Base-by-base conservation (phyloP, 1,139 yeast genomes). In the Blastobotrys apis region DNA sequence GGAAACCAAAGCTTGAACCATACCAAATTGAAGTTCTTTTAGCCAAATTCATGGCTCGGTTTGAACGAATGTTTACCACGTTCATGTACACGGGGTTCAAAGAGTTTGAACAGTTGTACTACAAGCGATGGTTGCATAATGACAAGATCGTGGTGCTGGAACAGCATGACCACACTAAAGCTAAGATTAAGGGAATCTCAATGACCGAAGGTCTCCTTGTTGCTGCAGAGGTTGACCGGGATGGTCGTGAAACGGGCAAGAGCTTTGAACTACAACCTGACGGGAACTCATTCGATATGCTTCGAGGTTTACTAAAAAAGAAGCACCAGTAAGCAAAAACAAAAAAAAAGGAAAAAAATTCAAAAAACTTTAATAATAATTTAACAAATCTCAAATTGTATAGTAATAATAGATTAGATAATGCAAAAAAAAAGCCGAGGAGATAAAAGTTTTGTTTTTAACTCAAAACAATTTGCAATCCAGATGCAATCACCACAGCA, bases 211-310 rank as follows among this genome's bases (percentile, higher is more conserved):
- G 98, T 0, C 69, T 90, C 64, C 67, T 94, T 47, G 66, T 81
- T 20, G 98, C 86, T 1, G 79, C 78, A 48, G 95, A 85, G 53
- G 65, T 79, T 5, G 72, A 71, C 37, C 53, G 65, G 5, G 58
- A 65, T 16, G 72, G 72, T 33, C 58, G 55, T 16, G 67, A 68
- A 12, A 77, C 79, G 3, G 84, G 86, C 1, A 73, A 70, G 32
- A 53, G 44, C 33, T 80, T 75, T 53, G 84, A 86, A 55, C 68
- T 94, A 39, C 97, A 88, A 62, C 98, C 99, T 0, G 98, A 94
- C 62, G 98, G 98, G 0, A 94, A 94, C 62, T 86, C 97, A 2
- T 94, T 94, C 60, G 98, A 94, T 61, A 90, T 94, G 72, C 84
- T 92, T 69, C 84, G 77, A 56, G 97, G 98, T 0, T 69, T 94